These are phyloP conservation scores for Colletotrichum gigasporum DNA, from an alignment of 2,329 filamentous ascomycete species.

Conservation along the genomic window DNA sequence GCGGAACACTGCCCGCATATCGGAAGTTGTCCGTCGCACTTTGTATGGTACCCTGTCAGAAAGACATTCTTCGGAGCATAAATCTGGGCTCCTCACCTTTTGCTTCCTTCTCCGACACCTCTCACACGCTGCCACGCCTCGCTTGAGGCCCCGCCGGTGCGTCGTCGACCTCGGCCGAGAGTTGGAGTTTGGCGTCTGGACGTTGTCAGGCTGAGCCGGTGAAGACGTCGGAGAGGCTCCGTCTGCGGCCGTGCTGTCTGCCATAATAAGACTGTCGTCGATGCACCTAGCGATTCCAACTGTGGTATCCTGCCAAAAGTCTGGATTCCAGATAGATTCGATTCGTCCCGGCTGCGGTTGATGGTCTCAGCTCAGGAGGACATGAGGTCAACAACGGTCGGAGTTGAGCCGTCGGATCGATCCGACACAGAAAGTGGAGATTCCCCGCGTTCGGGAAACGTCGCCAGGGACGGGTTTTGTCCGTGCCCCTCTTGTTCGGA, in stretches of 20 bases:
- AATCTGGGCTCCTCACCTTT: background rate
- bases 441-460: background rate
- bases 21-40: conserved; percentile 26
- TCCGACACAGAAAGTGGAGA: background rate
- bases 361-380: background rate
- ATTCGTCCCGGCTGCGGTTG: background rate
- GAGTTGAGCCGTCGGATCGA: background rate
- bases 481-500: background rate
- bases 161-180: background rate
- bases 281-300: background rate
- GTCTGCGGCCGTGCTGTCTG: background rate
- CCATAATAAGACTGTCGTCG: background rate
- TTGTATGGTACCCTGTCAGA: background rate
- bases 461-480: background rate
- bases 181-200: background rate
- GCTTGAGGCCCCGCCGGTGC: conserved; percentile 15
- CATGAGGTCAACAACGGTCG: background rate
- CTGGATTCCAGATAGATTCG: no score
- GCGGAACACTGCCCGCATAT: conserved; percentile 9
- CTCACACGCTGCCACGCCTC: conserved; percentile 19
- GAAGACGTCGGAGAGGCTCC: background rate
- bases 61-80: background rate
- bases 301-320: no score
- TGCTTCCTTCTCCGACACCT: conserved; percentile 24
- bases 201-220: conserved; percentile 3